These are phyloP conservation scores for Hyaloscypha variabilis DNA, from an alignment of 495 filamentous ascomycete genomes.

Conservation along the genomic window DNA sequence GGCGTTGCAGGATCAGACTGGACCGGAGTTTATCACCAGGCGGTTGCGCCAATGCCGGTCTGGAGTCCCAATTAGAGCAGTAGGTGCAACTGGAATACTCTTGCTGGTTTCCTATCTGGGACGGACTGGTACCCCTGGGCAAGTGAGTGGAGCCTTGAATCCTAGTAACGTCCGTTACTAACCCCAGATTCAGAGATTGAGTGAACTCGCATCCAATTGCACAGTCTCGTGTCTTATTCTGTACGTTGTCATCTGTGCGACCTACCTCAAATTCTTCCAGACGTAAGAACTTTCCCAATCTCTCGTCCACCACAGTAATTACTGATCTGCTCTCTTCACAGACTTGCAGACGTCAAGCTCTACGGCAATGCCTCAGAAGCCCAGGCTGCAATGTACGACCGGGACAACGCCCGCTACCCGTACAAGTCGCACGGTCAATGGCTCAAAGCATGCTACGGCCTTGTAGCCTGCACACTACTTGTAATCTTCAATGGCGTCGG, in stretches of 20 bases:
- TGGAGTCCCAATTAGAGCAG: slow-evolving; percentile 53
- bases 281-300: slow-evolving; percentile 28
- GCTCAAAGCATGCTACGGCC: slow-evolving; percentile 46
- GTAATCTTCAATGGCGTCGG: slow-evolving; percentile 49
- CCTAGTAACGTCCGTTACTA: neutral
- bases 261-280: slow-evolving; percentile 45
- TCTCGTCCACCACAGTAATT: neutral
- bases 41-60: slow-evolving; percentile 37
- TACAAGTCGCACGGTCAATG: slow-evolving; percentile 52
- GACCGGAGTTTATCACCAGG: slow-evolving; percentile 41
- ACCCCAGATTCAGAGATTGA: slow-evolving; percentile 29
- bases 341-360: slow-evolving; percentile 36
- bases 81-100: slow-evolving; percentile 44
- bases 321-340: slow-evolving; percentile 4
- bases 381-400: slow-evolving; percentile 43
- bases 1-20: slow-evolving; percentile 42
- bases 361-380: slow-evolving; percentile 38
- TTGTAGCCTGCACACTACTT: slow-evolving; percentile 44
- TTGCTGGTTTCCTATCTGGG: slow-evolving; percentile 53
- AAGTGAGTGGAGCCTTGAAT: slow-evolving; percentile 31
- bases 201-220: slow-evolving; percentile 47
- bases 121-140: slow-evolving; percentile 37
- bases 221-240: slow-evolving; percentile 47
- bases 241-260: slow-evolving; percentile 46
- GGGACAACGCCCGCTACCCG: slow-evolving; percentile 46